These are phyloP conservation scores for Paraurostyla sp. DNA, from an alignment of 73 alveolate genomes.

Conservation along the genomic window DNA sequence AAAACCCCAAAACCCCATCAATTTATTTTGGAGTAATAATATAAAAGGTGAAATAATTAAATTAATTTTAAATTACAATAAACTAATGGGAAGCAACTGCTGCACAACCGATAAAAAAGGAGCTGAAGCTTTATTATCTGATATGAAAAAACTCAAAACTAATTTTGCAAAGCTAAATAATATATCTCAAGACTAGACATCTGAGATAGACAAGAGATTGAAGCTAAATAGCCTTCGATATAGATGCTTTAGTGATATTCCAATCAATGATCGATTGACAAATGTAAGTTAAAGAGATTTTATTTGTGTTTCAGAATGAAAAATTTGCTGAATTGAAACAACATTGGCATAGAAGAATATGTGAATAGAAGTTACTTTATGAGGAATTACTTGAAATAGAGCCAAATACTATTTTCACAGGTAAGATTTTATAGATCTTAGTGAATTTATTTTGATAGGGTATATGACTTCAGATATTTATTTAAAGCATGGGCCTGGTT, in stretches of 20 bases:
- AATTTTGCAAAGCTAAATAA: slow-evolving; percentile 31
- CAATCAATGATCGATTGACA: neutral
- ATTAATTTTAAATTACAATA: no score
- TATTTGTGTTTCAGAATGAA: neutral
- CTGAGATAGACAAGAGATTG: neutral
- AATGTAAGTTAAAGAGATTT: neutral
- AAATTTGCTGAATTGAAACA: neutral
- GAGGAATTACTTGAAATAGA: slow-evolving; percentile 25
- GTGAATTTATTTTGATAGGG: neutral
- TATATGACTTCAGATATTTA: neutral
- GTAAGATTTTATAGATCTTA: neutral
- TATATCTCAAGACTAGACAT: neutral
- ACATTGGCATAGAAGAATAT: neutral
- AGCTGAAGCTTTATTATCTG: no score
- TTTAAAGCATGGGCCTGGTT: slow-evolving; percentile 24
- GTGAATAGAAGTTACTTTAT: neutral
- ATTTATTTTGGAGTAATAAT: no score
- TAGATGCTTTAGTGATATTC: slow-evolving; percentile 12
- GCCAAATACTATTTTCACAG: slow-evolving; percentile 1
- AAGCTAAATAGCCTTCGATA: neutral
- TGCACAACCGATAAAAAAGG: no score
- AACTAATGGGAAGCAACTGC: no score
- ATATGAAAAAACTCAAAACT: neutral
- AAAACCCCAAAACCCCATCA: no score
- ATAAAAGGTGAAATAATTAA: no score